phyloP scores from a whole-genome alignment of 495 filamentous ascomycete species.

The Aspergillus diversus region DNA sequence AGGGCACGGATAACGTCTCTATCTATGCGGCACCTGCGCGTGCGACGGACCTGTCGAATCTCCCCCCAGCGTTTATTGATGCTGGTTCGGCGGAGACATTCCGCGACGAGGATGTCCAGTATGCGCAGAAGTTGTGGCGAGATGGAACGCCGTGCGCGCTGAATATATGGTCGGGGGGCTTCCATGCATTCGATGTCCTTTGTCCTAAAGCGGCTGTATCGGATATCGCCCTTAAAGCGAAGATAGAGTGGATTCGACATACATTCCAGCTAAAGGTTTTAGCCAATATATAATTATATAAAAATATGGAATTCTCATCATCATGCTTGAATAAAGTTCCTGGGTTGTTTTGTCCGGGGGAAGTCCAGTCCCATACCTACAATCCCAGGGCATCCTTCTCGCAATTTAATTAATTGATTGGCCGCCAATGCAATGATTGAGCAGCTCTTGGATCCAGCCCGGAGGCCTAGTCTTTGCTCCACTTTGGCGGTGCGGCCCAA shows the following conservation, averaged over 20 bases:
- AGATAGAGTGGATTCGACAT: background rate
- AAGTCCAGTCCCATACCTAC: too few species aligned
- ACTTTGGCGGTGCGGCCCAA: background rate
- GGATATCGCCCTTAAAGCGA: background rate
- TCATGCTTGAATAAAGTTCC: too few species aligned
- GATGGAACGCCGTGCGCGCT: background rate
- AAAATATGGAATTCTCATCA: too few species aligned
- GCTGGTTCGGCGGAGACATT: slow-evolving; percentile 15
- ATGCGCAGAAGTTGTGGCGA: background rate
- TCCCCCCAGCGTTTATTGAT: slow-evolving; percentile 36
- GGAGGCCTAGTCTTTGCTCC: background rate
- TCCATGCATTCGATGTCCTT: background rate
- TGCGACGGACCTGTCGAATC: slow-evolving; percentile 23
- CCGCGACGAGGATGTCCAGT: background rate
- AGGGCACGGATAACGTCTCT: slow-evolving; percentile 26
- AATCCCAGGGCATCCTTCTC: too few species aligned
- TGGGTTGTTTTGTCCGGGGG: too few species aligned
- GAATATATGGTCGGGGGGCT: background rate
- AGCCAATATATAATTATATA: too few species aligned
- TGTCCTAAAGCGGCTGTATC: background rate
- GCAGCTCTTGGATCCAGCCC: too few species aligned
- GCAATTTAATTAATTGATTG: too few species aligned
- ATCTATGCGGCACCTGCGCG: slow-evolving; percentile 32
- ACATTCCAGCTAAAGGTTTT: too few species aligned
- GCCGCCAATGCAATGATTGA: too few species aligned